phyloP scores from a whole-genome alignment of 2,329 filamentous ascomycete species.

The Fusarium oxysporum region DNA sequence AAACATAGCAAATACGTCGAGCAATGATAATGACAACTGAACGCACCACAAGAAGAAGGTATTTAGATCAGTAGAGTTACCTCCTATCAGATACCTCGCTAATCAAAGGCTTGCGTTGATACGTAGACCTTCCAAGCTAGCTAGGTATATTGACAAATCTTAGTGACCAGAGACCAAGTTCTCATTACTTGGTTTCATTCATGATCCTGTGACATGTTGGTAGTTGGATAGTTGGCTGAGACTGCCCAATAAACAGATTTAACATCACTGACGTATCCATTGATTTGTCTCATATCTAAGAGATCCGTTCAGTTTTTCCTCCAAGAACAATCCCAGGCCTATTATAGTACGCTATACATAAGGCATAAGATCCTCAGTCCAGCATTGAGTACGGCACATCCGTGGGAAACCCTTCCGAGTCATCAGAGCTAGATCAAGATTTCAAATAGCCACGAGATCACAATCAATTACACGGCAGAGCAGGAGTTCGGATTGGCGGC shows the following conservation, averaged over 20 bases:
- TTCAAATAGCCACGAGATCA: not conserved
- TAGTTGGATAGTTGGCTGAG: not conserved
- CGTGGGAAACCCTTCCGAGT: not conserved
- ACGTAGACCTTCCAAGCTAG: no score
- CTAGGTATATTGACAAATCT: not conserved
- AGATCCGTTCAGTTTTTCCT: not conserved
- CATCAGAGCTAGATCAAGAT: not conserved
- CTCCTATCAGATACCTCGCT: not conserved
- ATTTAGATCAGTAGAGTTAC: not conserved
- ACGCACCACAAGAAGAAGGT: not conserved
- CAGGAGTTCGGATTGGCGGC: not conserved
- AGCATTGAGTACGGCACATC: not conserved
- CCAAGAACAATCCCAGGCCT: not conserved
- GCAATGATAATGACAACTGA: not conserved
- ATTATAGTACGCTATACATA: not conserved
- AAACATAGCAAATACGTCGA: not conserved
- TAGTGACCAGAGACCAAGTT: not conserved
- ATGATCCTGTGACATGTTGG: not conserved
- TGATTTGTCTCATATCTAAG: not conserved
- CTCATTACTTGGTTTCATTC: not conserved
- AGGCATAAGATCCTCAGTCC: not conserved
- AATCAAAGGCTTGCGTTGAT: not conserved
- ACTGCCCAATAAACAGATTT: not conserved
- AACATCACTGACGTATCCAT: constrained; percentile 30
- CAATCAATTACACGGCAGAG: constrained; percentile 11